Evolutionary conservation across 2,329 filamentous ascomycete genomes (phyloP), one percentile per base, ranked within the genome.

Genomic region (Botryotinia globosa): DNA sequence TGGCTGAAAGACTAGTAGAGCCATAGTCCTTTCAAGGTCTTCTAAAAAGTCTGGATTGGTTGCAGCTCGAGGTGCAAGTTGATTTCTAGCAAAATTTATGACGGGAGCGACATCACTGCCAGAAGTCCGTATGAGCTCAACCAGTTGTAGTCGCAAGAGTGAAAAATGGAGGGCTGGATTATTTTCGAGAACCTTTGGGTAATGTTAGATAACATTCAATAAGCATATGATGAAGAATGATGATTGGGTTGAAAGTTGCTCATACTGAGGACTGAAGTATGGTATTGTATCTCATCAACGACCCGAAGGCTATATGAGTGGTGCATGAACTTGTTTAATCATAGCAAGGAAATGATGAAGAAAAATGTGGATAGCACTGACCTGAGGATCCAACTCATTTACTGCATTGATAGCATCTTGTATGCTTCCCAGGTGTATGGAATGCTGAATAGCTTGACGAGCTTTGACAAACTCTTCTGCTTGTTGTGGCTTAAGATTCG

Each of bases 281-380:
- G 84, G 84, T 86, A 84, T 85, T 85, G 86, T 91, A 90, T 89
- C 88, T 98, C 95, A 97, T 97, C 96, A 96, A 89, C 84, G 89
- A 90, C 90, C 89, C 86, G 86, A 88, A 90, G 89, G 87, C 87
- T 87, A 89, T 98, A 96, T 94, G 96, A 94, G 96, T 99, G 96
- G 96, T 99, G 96, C 96, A 99, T 99, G 95, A 97, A 72, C 70
- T 72, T 88, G 87, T 93, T 86, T 97, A 97, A 99, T 99, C 96
- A 96, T 94, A 84, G 88, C 87, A 88, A 85, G 74, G 77, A 74
- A 63, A 68, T 75, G 68, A 71, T 66, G 69, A 71, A 59, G 71
- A 65, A 71, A 44, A 64, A 32, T 74, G 72, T 48, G 56, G 48
- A 32, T 22, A 22, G n/a, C 48, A 81, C 92, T 84, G 90, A 99